A percentile compares a stretch with the other conserved stretches of the same genome.
These are phyloP conservation scores for Acanthochlamys bracteata DNA, from an alignment of 106 monocot genomes.

Conservation along the genomic window DNA sequence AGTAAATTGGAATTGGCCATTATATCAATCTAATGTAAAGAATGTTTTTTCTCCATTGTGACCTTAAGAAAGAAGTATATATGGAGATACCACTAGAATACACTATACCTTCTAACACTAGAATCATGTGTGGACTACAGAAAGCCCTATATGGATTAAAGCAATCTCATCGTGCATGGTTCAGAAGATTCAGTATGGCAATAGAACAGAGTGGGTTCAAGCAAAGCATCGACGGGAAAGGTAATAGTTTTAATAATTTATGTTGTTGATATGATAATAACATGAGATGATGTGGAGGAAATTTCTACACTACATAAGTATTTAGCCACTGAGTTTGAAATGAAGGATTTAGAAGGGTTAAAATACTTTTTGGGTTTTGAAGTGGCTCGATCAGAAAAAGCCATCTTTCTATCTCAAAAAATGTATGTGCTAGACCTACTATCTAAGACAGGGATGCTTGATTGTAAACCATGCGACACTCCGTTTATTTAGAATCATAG, in stretches of 20 bases:
- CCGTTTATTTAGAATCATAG: neutral
- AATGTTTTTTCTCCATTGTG: no score
- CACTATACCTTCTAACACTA: neutral
- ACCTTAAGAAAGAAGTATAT: no score
- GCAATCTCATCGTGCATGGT: constrained; percentile 19
- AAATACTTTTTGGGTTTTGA: constrained; percentile 3
- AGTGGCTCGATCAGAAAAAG: neutral
- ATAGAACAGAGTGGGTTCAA: neutral
- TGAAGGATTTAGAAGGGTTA: neutral
- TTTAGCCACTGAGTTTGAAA: neutral
- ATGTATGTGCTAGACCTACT: constrained; percentile 1
- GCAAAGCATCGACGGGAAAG: neutral
- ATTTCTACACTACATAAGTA: no score
- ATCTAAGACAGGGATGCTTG: neutral
- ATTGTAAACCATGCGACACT: neutral
- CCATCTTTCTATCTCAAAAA: constrained; percentile 2
- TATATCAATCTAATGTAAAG: no score
- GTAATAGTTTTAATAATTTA: neutral
- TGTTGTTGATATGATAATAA: no score
- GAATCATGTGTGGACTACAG: constrained; percentile 9
- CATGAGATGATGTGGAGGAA: no score
- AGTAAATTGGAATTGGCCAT: no score
- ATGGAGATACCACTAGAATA: constrained; percentile 2
- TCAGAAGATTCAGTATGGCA: constrained; percentile 3
- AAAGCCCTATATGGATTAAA: constrained; percentile 26